These are phyloP conservation scores for Forsythia suspensa DNA, from an alignment of 257 asterid species.

Conservation along the genomic window DNA sequence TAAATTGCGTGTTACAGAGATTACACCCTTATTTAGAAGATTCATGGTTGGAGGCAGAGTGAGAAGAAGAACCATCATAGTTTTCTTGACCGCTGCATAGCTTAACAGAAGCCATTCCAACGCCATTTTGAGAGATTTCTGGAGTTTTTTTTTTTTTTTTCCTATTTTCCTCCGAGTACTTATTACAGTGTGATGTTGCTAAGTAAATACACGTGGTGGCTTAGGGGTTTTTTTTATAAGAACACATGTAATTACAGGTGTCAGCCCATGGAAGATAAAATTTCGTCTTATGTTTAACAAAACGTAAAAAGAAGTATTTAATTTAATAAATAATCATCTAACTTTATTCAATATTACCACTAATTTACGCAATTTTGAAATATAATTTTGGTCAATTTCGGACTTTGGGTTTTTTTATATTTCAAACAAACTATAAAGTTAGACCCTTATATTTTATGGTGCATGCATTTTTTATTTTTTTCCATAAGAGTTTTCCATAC, in stretches of 20 bases:
- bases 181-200: neutral
- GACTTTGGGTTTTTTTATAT: too few species aligned
- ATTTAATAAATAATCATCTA: too few species aligned
- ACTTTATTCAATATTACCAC: too few species aligned
- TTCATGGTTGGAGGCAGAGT: conserved; percentile 31
- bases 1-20: conserved; percentile 34
- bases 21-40: conserved; percentile 43
- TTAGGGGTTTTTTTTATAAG: neutral
- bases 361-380: too few species aligned
- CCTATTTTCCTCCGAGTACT: neutral
- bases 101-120: conserved; percentile 62
- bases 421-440: too few species aligned
- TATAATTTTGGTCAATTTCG: too few species aligned
- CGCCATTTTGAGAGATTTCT: conserved; percentile 32
- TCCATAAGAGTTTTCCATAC: too few species aligned
- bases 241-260: neutral
- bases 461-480: too few species aligned
- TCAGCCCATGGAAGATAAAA: neutral
- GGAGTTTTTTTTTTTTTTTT: neutral
- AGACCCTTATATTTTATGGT: too few species aligned
- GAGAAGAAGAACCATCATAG: conserved; percentile 47
- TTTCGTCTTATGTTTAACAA: too few species aligned
- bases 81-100: conserved; percentile 50
- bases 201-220: neutral
- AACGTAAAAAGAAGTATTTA: too few species aligned